Evolutionary conservation across 176 grass and related monocot species (phyloP), one percentile per base, ranked within the genome.

Genomic region (Zoysia pacifica): DNA sequence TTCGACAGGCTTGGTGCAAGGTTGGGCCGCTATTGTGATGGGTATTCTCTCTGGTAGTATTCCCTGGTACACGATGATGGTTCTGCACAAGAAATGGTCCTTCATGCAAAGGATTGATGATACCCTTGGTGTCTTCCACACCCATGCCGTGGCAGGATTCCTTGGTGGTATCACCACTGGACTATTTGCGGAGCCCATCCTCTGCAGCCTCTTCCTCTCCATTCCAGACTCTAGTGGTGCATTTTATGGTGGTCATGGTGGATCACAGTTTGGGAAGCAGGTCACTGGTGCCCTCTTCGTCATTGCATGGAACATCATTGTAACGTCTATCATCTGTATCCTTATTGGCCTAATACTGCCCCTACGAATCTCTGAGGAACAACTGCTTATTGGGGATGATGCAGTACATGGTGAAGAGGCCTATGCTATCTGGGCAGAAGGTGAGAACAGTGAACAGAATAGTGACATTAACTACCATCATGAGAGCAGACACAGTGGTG

Each of bases 41-140:
- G 88, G 80, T 37, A 64, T 86, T 41, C 75, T 90, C 16, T 75
- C 83, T 7, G 80, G 79, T 16, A 90, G 84, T 84, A 65, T 86
- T 49, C 84, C 83, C 16, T 86, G 84, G 83, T 80, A 79, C 88
- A 90, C 84, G 13, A 90, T 86, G 88, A 90, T 79, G 79, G 73
- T 90, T 20, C 54, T 90, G 53, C 88, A 90, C 79, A 84, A 76
- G 62, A 76, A 82, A 8, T 83, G 74, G 74, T 64, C 74, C 62
- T 54, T 86, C 46, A 85, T 86, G 71, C 88, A 86, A 75, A 67
- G 49, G 69, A 83, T 90, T 19, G 88, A 86, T 42, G 84, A 90
- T n/a, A 90, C 75, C 1, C 74, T 90, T 18, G 84, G 88, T 6
- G 79, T 90, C 70, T 90, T 90, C 83, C 88, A 90, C 75, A 89